These are phyloP conservation scores for Cucurbita pepo DNA, from an alignment of 306 rosid species.

Conservation along the genomic window DNA sequence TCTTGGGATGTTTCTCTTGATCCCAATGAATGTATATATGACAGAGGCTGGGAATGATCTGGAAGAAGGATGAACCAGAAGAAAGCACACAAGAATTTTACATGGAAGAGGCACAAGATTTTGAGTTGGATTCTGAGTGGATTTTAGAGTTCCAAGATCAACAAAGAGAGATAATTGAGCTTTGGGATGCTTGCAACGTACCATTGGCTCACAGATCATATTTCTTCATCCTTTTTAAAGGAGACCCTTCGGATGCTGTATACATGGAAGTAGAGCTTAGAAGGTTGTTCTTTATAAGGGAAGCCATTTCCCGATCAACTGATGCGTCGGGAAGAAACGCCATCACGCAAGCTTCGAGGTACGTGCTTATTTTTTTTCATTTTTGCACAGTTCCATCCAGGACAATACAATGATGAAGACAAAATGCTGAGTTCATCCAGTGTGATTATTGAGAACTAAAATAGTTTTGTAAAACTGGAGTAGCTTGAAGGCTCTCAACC, in stretches of 20 bases:
- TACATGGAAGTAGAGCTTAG: conserved; percentile 68
- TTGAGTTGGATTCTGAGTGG: conserved; percentile 11
- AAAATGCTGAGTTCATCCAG: neutral
- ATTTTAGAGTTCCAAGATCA: conserved; percentile 35
- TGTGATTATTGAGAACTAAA: neutral
- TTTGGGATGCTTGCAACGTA: conserved; percentile 64
- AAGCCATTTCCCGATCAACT: conserved; percentile 29
- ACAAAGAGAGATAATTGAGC: conserved; percentile 45
- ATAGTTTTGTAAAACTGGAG: neutral
- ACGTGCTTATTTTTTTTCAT: neutral
- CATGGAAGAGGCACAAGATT: conserved; percentile 1
- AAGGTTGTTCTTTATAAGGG: conserved; percentile 52
- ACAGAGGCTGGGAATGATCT: conserved; percentile 19
- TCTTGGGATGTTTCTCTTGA: neutral
- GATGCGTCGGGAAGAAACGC: conserved; percentile 10
- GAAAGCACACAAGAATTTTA: conserved; percentile 14
- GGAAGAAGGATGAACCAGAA: neutral
- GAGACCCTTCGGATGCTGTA: conserved; percentile 60
- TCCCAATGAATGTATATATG: neutral
- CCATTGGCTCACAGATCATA: conserved; percentile 69
- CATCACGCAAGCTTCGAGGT: conserved; percentile 61
- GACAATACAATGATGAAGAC: no score
- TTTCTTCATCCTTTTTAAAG: conserved; percentile 67
- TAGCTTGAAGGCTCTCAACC: conserved; percentile 43
- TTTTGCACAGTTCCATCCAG: no score